Evolutionary conservation across 2,329 filamentous ascomycete genomes (phyloP), one percentile per base, ranked within the genome.

Genomic region (Pseudocercospora fuligena): DNA sequence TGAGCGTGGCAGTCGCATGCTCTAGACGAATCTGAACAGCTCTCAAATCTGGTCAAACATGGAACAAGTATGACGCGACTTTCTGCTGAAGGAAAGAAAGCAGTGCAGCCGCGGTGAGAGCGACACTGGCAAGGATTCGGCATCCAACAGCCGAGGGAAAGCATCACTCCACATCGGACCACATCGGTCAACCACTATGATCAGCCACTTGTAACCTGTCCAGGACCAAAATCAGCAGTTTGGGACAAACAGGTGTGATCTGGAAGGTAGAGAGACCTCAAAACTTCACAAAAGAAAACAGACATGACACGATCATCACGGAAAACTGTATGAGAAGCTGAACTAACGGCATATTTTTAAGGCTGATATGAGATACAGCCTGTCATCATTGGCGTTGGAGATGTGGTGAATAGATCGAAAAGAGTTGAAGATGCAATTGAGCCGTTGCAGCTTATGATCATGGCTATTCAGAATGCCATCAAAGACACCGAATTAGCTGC

Each of bases 361-460:
- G 14, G 57, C 64, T 40, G 67, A 69, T 5, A 75, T 72, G 27
- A 19, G 7, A 11, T 40, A 14, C 19, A 58, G 14, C 88, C 89
- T 0, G 78, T 91, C 23, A 84, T 90, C 29, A 82, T 91, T 59
- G 89, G 88, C 31, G 85, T 90, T 0, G 88, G 83, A 63, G 88
- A 90, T 72, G 77, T 89, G 67, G 84, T 86, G 66, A 90, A 90
- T 73, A 82, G 83, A 58, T 86, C 86, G 2, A 79, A 79, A 29
- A 77, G 79, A 29, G 66, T 85, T 4, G 78, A 83, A 66, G 82
- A 87, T 74, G 86, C 87, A 7, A 80, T 84, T 29, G 88, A 90
- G 72, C 89, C 89, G 0, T 80, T 86, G 2, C 77, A 84, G 23
- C 77, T 90, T 5, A 90, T 90, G 78, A 75, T 86, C 14, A 78